A percentile compares a stretch with the other conserved stretches of the same genome.
phyloP scores from a whole-genome alignment of 106 monocot genomes.

The Alisma plantagoaquatica region DNA sequence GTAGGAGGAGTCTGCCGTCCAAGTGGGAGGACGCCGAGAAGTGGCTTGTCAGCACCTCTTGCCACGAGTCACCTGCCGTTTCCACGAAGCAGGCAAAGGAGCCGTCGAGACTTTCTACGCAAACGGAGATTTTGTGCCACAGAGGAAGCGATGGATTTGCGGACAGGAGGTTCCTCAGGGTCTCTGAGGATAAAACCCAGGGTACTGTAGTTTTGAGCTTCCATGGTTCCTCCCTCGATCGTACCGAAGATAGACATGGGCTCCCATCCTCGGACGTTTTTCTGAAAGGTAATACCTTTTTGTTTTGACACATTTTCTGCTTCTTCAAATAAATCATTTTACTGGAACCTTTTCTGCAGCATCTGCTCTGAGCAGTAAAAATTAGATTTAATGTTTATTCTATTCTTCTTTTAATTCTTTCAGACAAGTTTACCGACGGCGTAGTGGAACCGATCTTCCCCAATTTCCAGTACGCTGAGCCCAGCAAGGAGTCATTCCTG shows the following conservation, averaged over 20 bases:
- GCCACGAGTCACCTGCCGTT: constrained; percentile 62
- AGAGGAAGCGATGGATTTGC: constrained; percentile 31
- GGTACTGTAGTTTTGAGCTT: neutral
- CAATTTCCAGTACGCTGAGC: constrained; percentile 26
- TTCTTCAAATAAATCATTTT: neutral
- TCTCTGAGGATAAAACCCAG: constrained; percentile 14
- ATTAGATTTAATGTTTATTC: neutral
- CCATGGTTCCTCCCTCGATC: constrained; percentile 6
- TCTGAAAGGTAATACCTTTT: constrained; percentile 40
- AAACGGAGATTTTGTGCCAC: constrained; percentile 16
- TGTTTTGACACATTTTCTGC: neutral
- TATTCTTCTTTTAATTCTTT: constrained; percentile 1
- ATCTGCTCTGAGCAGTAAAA: neutral
- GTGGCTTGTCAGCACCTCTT: constrained; percentile 66
- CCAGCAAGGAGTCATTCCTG: constrained; percentile 30
- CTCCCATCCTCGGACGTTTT: constrained; percentile 37
- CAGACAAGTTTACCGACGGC: constrained; percentile 82
- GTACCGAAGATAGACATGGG: constrained; percentile 18
- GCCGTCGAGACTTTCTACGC: constrained; percentile 18
- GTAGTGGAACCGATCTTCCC: constrained; percentile 22
- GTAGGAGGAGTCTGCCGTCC: constrained; percentile 67
- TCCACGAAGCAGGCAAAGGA: constrained; percentile 14
- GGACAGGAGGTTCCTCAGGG: constrained; percentile 16
- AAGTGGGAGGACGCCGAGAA: constrained; percentile 99
- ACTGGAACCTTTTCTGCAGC: neutral